Evolutionary conservation across 2,329 filamentous ascomycete species (phyloP).

Genomic region (Pseudogymnoascus sp.): DNA sequence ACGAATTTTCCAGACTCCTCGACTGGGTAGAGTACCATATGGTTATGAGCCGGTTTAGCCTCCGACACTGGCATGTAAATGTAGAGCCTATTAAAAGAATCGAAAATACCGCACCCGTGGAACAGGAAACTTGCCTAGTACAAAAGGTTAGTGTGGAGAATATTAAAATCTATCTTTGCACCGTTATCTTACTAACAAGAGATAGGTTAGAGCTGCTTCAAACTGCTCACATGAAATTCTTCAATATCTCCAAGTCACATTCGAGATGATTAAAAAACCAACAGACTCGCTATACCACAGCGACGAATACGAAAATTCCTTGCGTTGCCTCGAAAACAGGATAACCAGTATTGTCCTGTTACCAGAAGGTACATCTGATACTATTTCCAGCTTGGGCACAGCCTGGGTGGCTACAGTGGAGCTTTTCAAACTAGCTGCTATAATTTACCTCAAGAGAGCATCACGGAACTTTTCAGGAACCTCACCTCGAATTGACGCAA

Average conservation of each 20-base stretch:
- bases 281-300: conserved; percentile 19
- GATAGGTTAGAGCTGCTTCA: conserved; percentile 15
- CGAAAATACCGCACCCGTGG: conserved; percentile 13
- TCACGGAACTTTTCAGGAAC: conserved; percentile 18
- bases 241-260: conserved; percentile 15
- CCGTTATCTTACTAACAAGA: conserved; percentile 16
- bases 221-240: conserved; percentile 19
- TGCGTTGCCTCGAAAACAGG: conserved; percentile 18
- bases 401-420: conserved; percentile 17
- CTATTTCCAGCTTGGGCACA: conserved; percentile 12
- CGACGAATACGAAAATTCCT: conserved; percentile 19
- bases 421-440: conserved; percentile 16
- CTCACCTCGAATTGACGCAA: conserved; percentile 15
- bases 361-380: conserved; percentile 14
- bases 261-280: conserved; percentile 18
- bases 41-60: conserved; percentile 18
- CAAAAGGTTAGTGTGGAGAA: conserved; percentile 17
- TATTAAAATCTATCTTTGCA: conserved; percentile 11
- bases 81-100: conserved; percentile 12
- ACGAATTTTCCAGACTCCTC: conserved; percentile 17
- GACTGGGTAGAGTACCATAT: conserved; percentile 20
- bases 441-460: conserved; percentile 20
- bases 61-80: conserved; percentile 17
- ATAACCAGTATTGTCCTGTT: conserved; percentile 15
- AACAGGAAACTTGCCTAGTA: conserved; percentile 15